These are phyloP conservation scores for Xylaria intraflava DNA, from an alignment of 495 filamentous ascomycete genomes.

Conservation along the genomic window DNA sequence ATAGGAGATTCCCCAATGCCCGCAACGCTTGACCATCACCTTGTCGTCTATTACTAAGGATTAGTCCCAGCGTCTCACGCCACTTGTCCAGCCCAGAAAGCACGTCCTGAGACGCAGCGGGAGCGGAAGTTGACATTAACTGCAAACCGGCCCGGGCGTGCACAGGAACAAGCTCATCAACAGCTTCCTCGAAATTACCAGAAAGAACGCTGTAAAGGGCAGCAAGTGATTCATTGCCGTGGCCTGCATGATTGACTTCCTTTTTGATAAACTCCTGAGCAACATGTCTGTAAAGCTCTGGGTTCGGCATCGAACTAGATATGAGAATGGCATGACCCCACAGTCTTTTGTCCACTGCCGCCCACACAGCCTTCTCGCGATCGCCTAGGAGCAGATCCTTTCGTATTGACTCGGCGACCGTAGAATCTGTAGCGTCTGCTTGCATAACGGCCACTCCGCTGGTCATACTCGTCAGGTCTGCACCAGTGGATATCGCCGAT, in stretches of 20 bases:
- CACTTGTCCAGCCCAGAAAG: conserved; percentile 84
- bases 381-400: conserved; percentile 70
- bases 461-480: conserved; percentile 17
- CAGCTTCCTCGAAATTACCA: conserved; percentile 86
- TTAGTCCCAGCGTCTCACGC: conserved; percentile 80
- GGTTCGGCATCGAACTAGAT: conserved; percentile 62
- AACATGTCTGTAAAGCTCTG: conserved; percentile 76
- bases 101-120: conserved; percentile 61
- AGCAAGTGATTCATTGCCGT: conserved; percentile 76
- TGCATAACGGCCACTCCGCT: conserved; percentile 25
- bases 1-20: conserved; percentile 76
- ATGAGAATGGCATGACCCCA: conserved; percentile 97
- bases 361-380: conserved; percentile 86
- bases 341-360: conserved; percentile 83
- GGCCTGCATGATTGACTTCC: conserved; percentile 73
- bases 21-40: conserved; percentile 71
- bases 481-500: conserved; percentile 19
- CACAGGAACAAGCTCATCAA: conserved; percentile 93
- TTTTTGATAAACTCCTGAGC: conserved; percentile 88
- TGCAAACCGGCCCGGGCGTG: conserved; percentile 88
- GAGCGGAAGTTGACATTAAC: conserved; percentile 65
- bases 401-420: conserved; percentile 62
- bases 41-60: conserved; percentile 77
- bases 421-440: conserved; percentile 59
- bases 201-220: conserved; percentile 89